Evolutionary conservation across 2,329 filamentous ascomycete species (phyloP), one percentile per base, ranked within the genome.

Genomic region (Botryosphaeria agaves): DNA sequence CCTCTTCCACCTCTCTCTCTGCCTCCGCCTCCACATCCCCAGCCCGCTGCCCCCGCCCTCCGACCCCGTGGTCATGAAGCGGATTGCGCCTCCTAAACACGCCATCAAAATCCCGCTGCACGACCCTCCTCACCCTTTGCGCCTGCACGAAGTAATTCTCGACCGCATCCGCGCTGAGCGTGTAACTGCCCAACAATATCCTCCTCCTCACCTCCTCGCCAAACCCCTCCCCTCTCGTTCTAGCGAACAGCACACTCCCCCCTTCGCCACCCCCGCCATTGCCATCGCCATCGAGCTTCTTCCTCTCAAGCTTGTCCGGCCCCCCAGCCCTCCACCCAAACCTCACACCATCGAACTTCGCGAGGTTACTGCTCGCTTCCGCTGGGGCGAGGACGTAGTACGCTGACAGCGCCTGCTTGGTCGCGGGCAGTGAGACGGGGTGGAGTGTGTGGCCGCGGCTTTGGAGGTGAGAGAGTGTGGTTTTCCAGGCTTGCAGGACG

Each of bases 91-190:
- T 53, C 11, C 56, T 53, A 48, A 98, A 94, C 1, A 81, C 74
- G 2, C 65, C 57, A 52, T 95, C 73, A 49, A 98, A 98, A 46
- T 98, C 89, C 19, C 62, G 60, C 48, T 89, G 77, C 2, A 98
- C 81, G 12, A 92, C 61, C 32, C 82, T 68, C 1, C 89, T 76
- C 23, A 94, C 72, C 39, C 76, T 77, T 55, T 98, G 89, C 27
- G 89, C 89, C 49, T 93, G 79, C 37, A 93, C 70, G 46, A 98
- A 98, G 54, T 95, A 94, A 50, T 95, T 98, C 51, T 93, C 79
- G 46, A 91, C 89, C 7, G 84, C 84, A 36, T 79, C 72, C 0
- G 87, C 85, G 53, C 82, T 92, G 31, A 98, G 65, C 24, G 76
- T 85, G 49, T 93, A 95, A 0, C 84, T 76, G 11, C 89, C 89